Evolutionary conservation across 139 green algal genomes (phyloP).

Genomic region (Tetradesmus obliquus): DNA sequence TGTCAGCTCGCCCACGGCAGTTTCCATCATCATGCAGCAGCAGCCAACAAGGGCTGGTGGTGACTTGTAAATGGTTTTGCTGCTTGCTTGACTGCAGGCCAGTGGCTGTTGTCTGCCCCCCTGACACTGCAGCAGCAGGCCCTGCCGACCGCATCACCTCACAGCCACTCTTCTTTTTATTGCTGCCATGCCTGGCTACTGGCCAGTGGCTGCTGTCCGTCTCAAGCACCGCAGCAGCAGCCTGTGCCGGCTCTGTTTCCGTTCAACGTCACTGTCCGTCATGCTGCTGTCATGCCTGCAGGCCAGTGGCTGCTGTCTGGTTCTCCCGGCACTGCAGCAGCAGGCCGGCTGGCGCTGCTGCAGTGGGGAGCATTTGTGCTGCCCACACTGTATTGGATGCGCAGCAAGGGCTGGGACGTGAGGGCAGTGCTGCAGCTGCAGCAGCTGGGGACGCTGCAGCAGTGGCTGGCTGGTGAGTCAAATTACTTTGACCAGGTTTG

Average conservation of each 20-base stretch:
- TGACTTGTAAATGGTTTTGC: neutral
- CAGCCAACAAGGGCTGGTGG: no score
- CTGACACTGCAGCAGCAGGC: neutral
- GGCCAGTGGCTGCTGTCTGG: constrained; percentile 27
- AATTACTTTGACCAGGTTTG: neutral
- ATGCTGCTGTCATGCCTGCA: neutral
- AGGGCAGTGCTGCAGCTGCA: neutral
- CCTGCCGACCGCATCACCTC: no score
- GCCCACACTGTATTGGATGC: constrained; percentile 1
- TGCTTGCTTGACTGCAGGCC: neutral
- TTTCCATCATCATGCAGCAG: no score
- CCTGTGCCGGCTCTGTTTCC: neutral
- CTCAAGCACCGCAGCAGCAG: neutral
- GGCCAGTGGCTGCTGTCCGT: constrained; percentile 20
- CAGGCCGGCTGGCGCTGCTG: constrained; percentile 14
- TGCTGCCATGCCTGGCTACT: neutral
- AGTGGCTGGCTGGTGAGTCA: constrained; percentile 4
- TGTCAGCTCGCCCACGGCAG: no score
- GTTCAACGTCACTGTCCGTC: no score
- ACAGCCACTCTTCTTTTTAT: neutral
- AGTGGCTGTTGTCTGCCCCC: neutral
- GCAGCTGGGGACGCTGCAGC: neutral
- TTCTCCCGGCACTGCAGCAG: neutral
- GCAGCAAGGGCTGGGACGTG: neutral
- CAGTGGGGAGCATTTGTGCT: constrained; percentile 32